Conservation (phyloP, 108 stramenopile genomes). For the Tribonema minus region DNA sequence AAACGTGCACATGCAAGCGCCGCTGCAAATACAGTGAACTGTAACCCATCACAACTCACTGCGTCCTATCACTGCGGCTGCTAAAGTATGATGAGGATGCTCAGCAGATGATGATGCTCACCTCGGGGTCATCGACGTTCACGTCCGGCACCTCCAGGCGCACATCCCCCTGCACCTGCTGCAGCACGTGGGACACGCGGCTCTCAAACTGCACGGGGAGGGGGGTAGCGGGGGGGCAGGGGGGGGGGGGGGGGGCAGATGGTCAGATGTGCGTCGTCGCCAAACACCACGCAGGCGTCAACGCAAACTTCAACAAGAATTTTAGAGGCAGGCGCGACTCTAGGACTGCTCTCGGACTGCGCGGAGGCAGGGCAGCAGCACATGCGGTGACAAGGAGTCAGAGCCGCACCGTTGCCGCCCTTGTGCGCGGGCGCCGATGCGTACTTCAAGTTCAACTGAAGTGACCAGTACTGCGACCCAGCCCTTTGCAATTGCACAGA, state of each 20-base stretch:
- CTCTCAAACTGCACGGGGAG: conserved; percentile 31
- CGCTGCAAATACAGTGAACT: neutral
- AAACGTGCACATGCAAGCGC: neutral
- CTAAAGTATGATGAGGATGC: no score
- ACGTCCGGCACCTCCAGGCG: conserved; percentile 57
- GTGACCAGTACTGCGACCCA: no score
- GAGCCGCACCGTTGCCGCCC: no score
- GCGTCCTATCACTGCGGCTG: no score
- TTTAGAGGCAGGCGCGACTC: no score
- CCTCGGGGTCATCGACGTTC: conserved; percentile 48
- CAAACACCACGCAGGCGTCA: neutral
- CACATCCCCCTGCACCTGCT: conserved; percentile 60
- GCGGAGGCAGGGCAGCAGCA: no score
- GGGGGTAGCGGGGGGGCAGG: neutral
- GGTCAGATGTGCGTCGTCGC: neutral
- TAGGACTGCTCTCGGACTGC: no score
- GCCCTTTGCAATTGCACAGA: no score
- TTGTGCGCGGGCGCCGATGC: no score
- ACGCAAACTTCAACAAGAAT: neutral
- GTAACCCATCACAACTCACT: no score
- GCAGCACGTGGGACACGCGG: conserved; percentile 51
- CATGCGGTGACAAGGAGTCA: no score
- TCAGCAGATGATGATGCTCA: neutral
- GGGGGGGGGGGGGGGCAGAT: neutral
- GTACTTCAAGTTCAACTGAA: no score